These are phyloP conservation scores for Comarum palustre DNA, from an alignment of 306 rosid genomes.

Conservation along the genomic window DNA sequence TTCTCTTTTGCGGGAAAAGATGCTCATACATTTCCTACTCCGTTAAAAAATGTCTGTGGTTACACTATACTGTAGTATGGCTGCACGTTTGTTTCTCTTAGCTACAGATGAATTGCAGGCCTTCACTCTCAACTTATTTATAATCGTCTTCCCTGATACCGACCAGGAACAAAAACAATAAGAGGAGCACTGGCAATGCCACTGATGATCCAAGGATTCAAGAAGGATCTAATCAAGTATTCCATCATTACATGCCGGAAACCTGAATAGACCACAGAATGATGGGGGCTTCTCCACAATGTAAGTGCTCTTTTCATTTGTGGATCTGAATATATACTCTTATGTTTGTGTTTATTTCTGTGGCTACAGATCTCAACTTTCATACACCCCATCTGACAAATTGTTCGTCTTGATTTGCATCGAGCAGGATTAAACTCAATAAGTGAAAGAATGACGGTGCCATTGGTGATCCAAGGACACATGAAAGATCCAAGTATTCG, in stretches of 20 bases:
- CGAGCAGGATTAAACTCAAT: not conserved
- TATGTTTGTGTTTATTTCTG: not conserved
- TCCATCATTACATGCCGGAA: slow-evolving; percentile 73
- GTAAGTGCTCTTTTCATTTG: not conserved
- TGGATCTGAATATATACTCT: not conserved
- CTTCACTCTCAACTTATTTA: not conserved
- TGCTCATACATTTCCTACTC: not conserved
- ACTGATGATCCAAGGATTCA: slow-evolving; percentile 80
- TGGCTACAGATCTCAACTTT: not conserved
- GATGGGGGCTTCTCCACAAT: not conserved
- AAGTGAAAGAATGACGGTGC: not conserved
- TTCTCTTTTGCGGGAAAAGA: not conserved
- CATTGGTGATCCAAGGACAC: not conserved
- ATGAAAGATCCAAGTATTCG: not conserved
- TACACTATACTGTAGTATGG: not conserved
- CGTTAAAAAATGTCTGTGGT: not conserved
- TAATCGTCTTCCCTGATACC: not conserved
- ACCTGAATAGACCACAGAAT: slow-evolving; percentile 25
- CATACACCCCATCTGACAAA: not conserved
- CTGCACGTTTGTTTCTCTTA: not conserved
- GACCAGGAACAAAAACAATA: slow-evolving; percentile 65
- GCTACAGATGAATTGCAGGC: not conserved
- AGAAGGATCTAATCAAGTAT: slow-evolving; percentile 71
- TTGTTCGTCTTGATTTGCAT: not conserved
- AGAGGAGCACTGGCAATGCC: slow-evolving; percentile 95